Evolutionary conservation across 1,139 yeast genomes (phyloP), one percentile per base, ranked within the genome.

Genomic region (Saccharomyces hybrid): DNA sequence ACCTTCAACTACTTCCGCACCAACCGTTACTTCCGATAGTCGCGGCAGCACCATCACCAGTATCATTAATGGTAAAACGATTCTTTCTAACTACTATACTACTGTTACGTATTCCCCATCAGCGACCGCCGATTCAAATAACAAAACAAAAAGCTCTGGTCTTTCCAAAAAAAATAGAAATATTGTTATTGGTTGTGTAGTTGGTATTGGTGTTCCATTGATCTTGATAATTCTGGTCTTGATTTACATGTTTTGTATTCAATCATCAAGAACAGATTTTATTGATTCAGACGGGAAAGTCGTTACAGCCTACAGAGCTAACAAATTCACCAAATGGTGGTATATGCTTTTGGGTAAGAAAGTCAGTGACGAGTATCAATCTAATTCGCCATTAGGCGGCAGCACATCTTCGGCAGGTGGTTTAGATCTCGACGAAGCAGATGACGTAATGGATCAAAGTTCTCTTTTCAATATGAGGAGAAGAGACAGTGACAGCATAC

Each of bases 181-280:
- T 53, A 72, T 78, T 34, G 76, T 77, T n/a, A 73, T 78, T 48
- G 83, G 83, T 46, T 76, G 78, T 52, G 77, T 74, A n/a, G 77
- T 73, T 3, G 76, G 76, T 16, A 59, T 73, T 38, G 75, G 76
- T 48, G 63, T 71, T 1, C 76, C 76, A 7, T 7, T 73, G 4
- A 20, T 73, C 2, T 47, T 64, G 2, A 56, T 58, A 0, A 27
- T 65, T 0, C 46, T 59, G 0, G 53, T 58, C 6, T 46, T 64
- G 4, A 55, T 66, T 16, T 70, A 70, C 56, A 60, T 62, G 54
- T 63, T 59, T 50, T 70, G 70, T 50, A 58, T 68, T 41, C 66
- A 64, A 51, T 61, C 70, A 31, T 65, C 63, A 34, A 67, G 64
- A 50, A 67, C 69, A 27, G 64, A 66, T 27, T 73, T 73, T 56